These are phyloP conservation scores for Stephania cephalantha DNA, from an alignment of 164 flowering plant species.

Conservation along the genomic window DNA sequence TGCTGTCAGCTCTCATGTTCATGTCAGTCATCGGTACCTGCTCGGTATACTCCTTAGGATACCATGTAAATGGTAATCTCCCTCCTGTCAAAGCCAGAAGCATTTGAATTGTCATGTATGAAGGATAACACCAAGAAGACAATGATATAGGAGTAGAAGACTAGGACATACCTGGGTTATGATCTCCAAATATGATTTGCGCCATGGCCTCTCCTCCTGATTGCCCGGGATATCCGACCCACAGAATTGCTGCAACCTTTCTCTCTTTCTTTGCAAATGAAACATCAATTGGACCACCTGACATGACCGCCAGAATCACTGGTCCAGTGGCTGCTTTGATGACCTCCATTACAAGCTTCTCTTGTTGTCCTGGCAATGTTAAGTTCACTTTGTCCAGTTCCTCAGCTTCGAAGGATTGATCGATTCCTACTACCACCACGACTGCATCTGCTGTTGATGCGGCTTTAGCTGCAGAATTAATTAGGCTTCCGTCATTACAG, in stretches of 20 bases:
- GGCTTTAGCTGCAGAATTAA: conserved; percentile 36
- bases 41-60: conserved; percentile 41
- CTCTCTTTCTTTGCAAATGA: conserved; percentile 33
- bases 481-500: conserved; percentile 24
- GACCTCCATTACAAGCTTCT: conserved; percentile 40
- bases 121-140: too few species aligned
- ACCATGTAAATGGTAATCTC: conserved; percentile 90
- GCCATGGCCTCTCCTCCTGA: conserved; percentile 92
- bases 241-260: conserved; percentile 55
- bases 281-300: conserved; percentile 66
- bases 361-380: conserved; percentile 60
- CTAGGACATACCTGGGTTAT: conserved; percentile 63
- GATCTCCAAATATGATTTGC: conserved; percentile 65
- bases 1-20: conserved; percentile 50
- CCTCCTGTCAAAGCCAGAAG: conserved; percentile 45
- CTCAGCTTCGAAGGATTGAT: conserved; percentile 58
- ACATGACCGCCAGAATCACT: conserved; percentile 52
- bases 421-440: conserved; percentile 55
- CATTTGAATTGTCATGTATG: background rate
- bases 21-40: conserved; percentile 62
- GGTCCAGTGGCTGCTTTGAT: conserved; percentile 36
- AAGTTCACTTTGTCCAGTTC: conserved; percentile 44
- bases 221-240: conserved; percentile 97
- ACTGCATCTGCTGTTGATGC: conserved; percentile 41
- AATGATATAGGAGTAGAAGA: too few species aligned